phyloP scores from a whole-genome alignment of 768 basidiomycete genomes.

The Lanmaoa rubissima region DNA sequence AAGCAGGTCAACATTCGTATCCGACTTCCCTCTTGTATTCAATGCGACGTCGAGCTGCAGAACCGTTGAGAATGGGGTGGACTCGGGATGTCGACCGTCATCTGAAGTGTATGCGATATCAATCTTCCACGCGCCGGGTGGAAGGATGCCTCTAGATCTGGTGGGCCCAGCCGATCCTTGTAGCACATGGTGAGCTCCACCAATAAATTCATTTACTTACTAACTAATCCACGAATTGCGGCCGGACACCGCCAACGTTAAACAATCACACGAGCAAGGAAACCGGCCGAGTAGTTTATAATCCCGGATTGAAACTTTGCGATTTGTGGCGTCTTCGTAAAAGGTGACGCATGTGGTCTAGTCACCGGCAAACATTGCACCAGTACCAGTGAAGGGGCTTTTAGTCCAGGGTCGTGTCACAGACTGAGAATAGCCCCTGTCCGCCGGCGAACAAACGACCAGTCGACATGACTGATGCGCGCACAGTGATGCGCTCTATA shows the following conservation, averaged over 20 bases:
- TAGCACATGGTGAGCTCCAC: neutral
- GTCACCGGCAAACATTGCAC: neutral
- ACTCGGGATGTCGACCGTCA: neutral
- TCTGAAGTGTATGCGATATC: neutral
- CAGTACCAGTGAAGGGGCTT: no score
- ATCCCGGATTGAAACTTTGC: neutral
- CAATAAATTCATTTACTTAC: neutral
- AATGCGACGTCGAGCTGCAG: neutral
- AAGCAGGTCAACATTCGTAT: neutral
- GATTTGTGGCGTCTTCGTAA: neutral
- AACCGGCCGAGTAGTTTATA: neutral
- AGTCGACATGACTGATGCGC: neutral
- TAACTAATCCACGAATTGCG: neutral
- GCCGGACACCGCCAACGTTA: neutral
- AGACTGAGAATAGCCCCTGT: neutral
- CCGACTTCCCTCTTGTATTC: neutral
- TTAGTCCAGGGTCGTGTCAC: neutral
- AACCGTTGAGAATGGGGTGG: neutral
- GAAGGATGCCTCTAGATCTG: neutral
- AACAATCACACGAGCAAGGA: neutral
- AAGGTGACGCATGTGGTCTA: neutral
- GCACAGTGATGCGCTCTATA: neutral
- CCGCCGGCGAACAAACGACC: constrained; percentile 13
- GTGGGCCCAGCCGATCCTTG: neutral
- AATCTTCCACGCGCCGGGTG: neutral